These are phyloP conservation scores for Penicillium sp. DNA, from an alignment of 2,329 filamentous ascomycete genomes.

Conservation along the genomic window DNA sequence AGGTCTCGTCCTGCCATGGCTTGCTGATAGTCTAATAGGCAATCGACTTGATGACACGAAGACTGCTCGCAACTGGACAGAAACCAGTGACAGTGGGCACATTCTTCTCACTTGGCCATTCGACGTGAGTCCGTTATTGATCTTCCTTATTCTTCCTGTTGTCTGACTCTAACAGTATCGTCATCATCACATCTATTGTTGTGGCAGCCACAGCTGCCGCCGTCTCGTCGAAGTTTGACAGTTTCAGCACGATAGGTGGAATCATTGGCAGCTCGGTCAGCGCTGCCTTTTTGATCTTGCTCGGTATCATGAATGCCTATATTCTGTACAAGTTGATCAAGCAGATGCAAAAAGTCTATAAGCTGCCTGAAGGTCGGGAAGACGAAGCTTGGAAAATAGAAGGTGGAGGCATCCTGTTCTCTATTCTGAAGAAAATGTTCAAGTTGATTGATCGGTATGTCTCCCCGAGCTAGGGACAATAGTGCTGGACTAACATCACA, in stretches of 20 bases:
- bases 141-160: too few relatives aligned
- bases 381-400: slow-evolving; percentile 67
- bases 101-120: slow-evolving; percentile 92
- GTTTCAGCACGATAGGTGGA: slow-evolving; percentile 76
- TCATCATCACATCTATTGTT: slow-evolving; percentile 84
- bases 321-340: slow-evolving; percentile 77
- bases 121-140: slow-evolving; percentile 55
- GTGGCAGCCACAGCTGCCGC: slow-evolving; percentile 89
- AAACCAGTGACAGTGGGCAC: slow-evolving; percentile 89
- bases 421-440: slow-evolving; percentile 73
- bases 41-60: slow-evolving; percentile 92
- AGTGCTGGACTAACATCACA: background rate
- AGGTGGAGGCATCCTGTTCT: slow-evolving; percentile 73
- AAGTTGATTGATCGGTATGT: slow-evolving; percentile 61
- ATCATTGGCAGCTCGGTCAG: slow-evolving; percentile 89
- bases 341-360: slow-evolving; percentile 65
- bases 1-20: background rate
- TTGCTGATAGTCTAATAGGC: slow-evolving; percentile 49
- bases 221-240: slow-evolving; percentile 75
- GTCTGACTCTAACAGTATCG: slow-evolving; percentile 56
- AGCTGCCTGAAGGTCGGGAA: slow-evolving; percentile 46
- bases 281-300: slow-evolving; percentile 76
- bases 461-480: background rate
- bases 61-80: slow-evolving; percentile 82
- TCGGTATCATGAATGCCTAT: slow-evolving; percentile 82